Percentiles rank a stretch among this genome's conserved stretches.
Conservation (phyloP, 495 filamentous ascomycete species). For the Neurospora sublineolata region DNA sequence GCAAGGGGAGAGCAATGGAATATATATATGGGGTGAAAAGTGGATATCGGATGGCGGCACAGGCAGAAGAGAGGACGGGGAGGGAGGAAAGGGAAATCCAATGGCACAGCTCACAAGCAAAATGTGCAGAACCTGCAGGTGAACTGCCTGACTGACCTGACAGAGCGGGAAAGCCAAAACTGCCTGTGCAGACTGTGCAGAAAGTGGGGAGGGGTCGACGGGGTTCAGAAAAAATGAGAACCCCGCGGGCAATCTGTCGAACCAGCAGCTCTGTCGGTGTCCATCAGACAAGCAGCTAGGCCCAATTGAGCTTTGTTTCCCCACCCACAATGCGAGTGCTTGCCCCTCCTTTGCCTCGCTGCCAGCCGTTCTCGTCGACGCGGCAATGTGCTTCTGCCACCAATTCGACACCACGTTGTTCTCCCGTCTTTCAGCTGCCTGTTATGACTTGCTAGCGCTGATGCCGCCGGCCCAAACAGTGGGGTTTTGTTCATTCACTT, state of each 20-base stretch:
- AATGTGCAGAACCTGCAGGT: background rate
- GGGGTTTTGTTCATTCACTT: background rate
- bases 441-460: background rate
- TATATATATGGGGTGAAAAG: background rate
- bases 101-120: background rate
- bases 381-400: background rate
- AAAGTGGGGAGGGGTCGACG: background rate
- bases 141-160: background rate
- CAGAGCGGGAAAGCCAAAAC: background rate
- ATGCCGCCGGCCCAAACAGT: background rate
- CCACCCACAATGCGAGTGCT: background rate
- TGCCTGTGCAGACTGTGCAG: background rate
- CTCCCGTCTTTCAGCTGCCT: background rate
- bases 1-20: background rate
- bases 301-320: background rate
- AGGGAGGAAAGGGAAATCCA: background rate
- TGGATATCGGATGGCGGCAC: background rate
- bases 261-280: background rate
- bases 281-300: background rate
- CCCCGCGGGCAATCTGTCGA: background rate
- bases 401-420: background rate
- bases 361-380: background rate
- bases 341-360: background rate
- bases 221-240: background rate
- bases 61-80: background rate